phyloP scores from a whole-genome alignment of 441 rosid genomes.

The Croton setiger region DNA sequence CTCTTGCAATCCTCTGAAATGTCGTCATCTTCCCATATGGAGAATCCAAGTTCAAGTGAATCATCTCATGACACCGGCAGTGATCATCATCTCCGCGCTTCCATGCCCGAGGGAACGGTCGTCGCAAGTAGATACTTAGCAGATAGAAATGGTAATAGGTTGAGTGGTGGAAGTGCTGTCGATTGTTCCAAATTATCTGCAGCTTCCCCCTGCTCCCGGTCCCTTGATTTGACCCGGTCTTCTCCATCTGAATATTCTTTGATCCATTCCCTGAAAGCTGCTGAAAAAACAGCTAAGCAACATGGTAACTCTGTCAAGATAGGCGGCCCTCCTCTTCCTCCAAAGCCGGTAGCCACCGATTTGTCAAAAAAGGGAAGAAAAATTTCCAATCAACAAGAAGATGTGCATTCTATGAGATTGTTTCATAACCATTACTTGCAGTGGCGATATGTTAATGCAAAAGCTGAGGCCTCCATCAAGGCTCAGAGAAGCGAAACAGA shows the following conservation, averaged over 20 bases:
- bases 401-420: constrained; percentile 52
- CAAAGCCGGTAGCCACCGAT: constrained; percentile 31
- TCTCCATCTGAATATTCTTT: constrained; percentile 27
- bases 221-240: constrained; percentile 41
- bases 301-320: constrained; percentile 22
- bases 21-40: constrained; percentile 17
- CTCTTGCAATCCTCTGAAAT: constrained; percentile 48
- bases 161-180: constrained; percentile 5
- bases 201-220: constrained; percentile 46
- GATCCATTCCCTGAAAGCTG: constrained; percentile 32
- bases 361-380: constrained; percentile 43
- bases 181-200: constrained; percentile 23
- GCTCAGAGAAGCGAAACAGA: constrained; percentile 58
- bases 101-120: constrained; percentile 29
- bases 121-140: constrained; percentile 32
- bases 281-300: constrained; percentile 34
- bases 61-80: background rate
- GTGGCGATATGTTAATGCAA: constrained; percentile 78
- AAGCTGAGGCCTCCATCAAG: constrained; percentile 42
- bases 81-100: constrained; percentile 25
- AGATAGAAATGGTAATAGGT: constrained; percentile 32
- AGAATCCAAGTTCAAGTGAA: background rate
- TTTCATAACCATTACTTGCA: constrained; percentile 65
- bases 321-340: constrained; percentile 54
- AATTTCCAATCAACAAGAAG: constrained; percentile 50